phyloP scores from a whole-genome alignment of 2,329 filamentous ascomycete genomes.

The Fusarium mexicanum region DNA sequence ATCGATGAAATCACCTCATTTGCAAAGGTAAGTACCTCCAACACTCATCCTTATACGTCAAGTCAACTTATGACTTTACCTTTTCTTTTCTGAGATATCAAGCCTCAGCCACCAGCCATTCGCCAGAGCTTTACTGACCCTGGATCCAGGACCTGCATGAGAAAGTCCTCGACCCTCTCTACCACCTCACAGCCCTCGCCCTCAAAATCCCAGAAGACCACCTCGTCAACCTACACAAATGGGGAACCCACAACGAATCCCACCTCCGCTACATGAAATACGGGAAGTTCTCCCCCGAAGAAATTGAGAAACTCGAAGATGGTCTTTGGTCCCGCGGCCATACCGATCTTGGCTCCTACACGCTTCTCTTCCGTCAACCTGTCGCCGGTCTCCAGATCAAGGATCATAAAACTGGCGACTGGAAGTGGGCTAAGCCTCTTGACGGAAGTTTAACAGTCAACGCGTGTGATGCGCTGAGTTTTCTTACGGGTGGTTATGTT shows the following conservation, averaged over 20 bases:
- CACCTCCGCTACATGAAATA: slow-evolving; percentile 73
- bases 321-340: slow-evolving; percentile 60
- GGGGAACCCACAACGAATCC: slow-evolving; percentile 66
- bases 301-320: slow-evolving; percentile 55
- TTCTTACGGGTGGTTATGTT: slow-evolving; percentile 59
- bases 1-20: slow-evolving; percentile 25
- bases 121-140: too few species aligned
- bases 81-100: too few species aligned
- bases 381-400: slow-evolving; percentile 65
- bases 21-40: slow-evolving; percentile 9
- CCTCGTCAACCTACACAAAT: slow-evolving; percentile 62
- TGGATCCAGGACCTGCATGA: slow-evolving; percentile 57
- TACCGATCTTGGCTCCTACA: slow-evolving; percentile 66
- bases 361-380: slow-evolving; percentile 67
- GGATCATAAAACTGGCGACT: slow-evolving; percentile 56
- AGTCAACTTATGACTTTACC: too few species aligned
- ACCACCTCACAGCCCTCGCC: slow-evolving; percentile 69
- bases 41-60: fast-evolving
- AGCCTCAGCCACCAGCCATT: too few species aligned
- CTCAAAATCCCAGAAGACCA: slow-evolving; percentile 69
- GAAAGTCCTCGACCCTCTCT: slow-evolving; percentile 65
- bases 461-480: slow-evolving; percentile 59
- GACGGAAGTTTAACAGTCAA: slow-evolving; percentile 63
- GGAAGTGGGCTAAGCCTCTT: slow-evolving; percentile 61
- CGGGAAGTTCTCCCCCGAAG: slow-evolving; percentile 57